phyloP scores from a whole-genome alignment of 345 rosid species.

The Xanthoceras sorbifolium region DNA sequence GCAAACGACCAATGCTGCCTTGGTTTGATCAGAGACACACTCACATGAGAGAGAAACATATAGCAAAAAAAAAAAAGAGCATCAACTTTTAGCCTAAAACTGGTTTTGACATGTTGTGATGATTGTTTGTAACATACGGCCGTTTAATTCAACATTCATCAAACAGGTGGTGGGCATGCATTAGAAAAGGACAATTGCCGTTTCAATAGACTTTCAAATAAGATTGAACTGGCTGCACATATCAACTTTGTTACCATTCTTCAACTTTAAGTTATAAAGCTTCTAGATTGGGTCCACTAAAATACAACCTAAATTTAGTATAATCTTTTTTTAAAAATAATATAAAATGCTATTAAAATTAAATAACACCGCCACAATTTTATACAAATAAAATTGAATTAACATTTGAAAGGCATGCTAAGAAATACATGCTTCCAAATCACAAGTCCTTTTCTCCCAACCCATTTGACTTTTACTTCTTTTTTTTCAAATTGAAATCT shows the following conservation, averaged over 20 bases:
- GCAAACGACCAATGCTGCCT: not conserved
- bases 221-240: not conserved
- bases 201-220: not conserved
- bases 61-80: not conserved
- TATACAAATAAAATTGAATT: no score
- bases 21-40: not conserved
- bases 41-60: not conserved
- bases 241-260: no score
- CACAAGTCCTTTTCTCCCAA: no score
- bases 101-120: not conserved
- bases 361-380: no score
- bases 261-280: not conserved
- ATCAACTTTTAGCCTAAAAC: not conserved
- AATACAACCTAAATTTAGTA: not conserved
- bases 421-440: no score
- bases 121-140: not conserved
- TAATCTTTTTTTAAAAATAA: no score
- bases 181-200: conserved; percentile 1
- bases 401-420: no score
- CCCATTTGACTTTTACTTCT: no score
- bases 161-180: conserved; percentile 21
- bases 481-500: no score
- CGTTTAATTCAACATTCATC: not conserved
- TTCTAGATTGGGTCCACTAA: not conserved
- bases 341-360: no score